Evolutionary conservation across 352 stramenopile species (phyloP), one percentile per base, ranked within the genome.

Genomic region (Phytophthora citricola): DNA sequence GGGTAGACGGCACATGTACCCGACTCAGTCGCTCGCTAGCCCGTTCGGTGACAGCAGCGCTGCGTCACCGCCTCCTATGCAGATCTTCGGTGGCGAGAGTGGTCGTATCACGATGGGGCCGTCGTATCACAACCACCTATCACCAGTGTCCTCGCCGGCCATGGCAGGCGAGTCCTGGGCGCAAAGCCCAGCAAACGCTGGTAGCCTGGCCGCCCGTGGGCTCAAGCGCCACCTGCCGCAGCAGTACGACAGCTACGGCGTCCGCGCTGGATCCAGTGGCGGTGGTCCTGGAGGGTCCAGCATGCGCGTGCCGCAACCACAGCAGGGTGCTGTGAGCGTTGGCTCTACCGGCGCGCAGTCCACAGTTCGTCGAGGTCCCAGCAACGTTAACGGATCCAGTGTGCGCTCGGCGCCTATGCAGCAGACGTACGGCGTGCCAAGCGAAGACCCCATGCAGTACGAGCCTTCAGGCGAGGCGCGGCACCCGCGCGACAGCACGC

Each of bases 401-500:
- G 27, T 40, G 2, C 49, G 66, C 12, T 31, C 55, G 5, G 10
- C 56, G 40, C 49, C 49, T 36, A 49, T 66, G 24, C 58, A 66
- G 29, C 71, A 63, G 41, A 55, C 51, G 20, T 73, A 67, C 31
- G 58, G 55, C 11, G 26, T 27, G 20, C 71, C 71, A n/a, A 73
- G 63, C n/a, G 66, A 81, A 40, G 73, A 82, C 48, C 69, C 76
- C 26, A 58, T 66, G 29, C 71, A 78, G 50, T 79, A 79, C 32
- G 71, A 83, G 36, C 63, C 69, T 2, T 58, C 71, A 8, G 75
- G 79, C 2, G 69, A 81, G 58, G 85, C 81, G 31, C 84, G 85
- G 20, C 72, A 81, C 10, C 82, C 81, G 8, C 76, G 80, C 0
- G 78, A 91, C 50, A 85, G 79, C 62, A 76, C 73, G 12, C 67